phyloP scores from a whole-genome alignment of 352 stramenopile genomes.

The Thalassiosira sp. region DNA sequence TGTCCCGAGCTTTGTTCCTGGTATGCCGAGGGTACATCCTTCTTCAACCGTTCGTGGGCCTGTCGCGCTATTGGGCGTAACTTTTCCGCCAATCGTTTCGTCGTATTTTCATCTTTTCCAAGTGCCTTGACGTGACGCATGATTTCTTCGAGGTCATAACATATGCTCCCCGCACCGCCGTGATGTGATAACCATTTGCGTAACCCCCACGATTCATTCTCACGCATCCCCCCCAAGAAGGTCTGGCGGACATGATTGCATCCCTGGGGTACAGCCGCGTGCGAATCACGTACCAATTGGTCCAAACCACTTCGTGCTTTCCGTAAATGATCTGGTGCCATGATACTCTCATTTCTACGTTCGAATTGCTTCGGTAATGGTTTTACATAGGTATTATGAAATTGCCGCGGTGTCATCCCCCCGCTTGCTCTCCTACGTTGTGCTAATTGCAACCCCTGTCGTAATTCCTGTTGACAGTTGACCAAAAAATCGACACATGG shows the following conservation, averaged over 20 bases:
- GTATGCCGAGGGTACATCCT: conserved; percentile 75
- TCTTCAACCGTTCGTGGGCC: conserved; percentile 63
- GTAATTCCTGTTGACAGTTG: conserved; percentile 79
- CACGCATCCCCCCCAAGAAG: conserved; percentile 82
- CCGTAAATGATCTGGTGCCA: conserved; percentile 51
- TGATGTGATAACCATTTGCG: conserved; percentile 79
- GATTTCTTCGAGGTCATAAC: conserved; percentile 78
- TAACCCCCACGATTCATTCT: conserved; percentile 81
- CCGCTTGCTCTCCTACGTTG: conserved; percentile 18
- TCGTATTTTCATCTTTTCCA: conserved; percentile 50
- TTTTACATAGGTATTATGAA: conserved; percentile 64
- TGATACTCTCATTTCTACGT: conserved; percentile 57
- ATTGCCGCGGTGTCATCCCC: conserved; percentile 65
- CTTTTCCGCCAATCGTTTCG: conserved; percentile 58
- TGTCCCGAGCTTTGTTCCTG: conserved; percentile 75
- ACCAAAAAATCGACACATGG: conserved; percentile 82
- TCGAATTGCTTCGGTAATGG: conserved; percentile 66
- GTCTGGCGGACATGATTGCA: conserved; percentile 78
- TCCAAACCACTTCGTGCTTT: conserved; percentile 53
- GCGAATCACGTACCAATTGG: conserved; percentile 55
- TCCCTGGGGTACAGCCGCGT: conserved; percentile 40
- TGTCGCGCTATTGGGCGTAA: conserved; percentile 64
- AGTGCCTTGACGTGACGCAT: conserved; percentile 60
- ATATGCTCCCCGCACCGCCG: conserved; percentile 72
- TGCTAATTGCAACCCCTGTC: conserved; percentile 65